Evolutionary conservation across 352 stramenopile species (phyloP).

Genomic region (Pythium angustatum): DNA sequence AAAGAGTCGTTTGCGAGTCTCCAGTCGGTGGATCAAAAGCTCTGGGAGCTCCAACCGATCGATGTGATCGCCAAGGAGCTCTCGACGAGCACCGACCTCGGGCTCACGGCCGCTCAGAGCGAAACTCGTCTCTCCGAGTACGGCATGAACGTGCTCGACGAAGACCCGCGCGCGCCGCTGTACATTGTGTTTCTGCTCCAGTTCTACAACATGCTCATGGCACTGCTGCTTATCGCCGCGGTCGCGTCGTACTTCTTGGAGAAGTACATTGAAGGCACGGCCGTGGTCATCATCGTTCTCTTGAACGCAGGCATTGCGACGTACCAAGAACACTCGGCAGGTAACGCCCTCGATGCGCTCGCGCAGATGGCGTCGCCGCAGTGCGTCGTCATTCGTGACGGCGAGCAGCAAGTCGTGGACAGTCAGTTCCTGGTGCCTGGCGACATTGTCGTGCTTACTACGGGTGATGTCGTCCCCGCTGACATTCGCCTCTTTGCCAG

Average conservation of each 20-base stretch:
- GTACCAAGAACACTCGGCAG: conserved; percentile 61
- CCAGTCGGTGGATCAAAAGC: conserved; percentile 51
- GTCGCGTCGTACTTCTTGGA: conserved; percentile 56
- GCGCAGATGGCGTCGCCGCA: conserved; percentile 65
- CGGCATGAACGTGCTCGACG: conserved; percentile 60
- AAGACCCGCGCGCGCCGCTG: conserved; percentile 60
- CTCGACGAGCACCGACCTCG: conserved; percentile 48
- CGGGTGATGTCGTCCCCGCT: conserved; percentile 91
- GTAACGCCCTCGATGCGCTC: conserved; percentile 67
- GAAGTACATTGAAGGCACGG: conserved; percentile 70
- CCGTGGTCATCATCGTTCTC: conserved; percentile 64
- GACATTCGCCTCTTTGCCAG: conserved; percentile 91
- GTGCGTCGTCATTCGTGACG: conserved; percentile 64
- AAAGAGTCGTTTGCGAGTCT: conserved; percentile 56
- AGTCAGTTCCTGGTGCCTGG: conserved; percentile 74
- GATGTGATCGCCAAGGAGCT: conserved; percentile 56
- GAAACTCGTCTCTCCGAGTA: conserved; percentile 46
- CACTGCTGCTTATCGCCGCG: conserved; percentile 59
- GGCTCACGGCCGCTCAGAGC: conserved; percentile 45
- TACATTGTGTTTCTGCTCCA: conserved; percentile 69
- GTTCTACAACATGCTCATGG: conserved; percentile 84
- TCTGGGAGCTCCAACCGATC: conserved; percentile 46
- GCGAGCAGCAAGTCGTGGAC: conserved; percentile 60
- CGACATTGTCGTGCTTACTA: conserved; percentile 88
- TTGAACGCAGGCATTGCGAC: conserved; percentile 68